Conservation (phyloP, 768 basidiomycete genomes). For the Galerina sulciceps region DNA sequence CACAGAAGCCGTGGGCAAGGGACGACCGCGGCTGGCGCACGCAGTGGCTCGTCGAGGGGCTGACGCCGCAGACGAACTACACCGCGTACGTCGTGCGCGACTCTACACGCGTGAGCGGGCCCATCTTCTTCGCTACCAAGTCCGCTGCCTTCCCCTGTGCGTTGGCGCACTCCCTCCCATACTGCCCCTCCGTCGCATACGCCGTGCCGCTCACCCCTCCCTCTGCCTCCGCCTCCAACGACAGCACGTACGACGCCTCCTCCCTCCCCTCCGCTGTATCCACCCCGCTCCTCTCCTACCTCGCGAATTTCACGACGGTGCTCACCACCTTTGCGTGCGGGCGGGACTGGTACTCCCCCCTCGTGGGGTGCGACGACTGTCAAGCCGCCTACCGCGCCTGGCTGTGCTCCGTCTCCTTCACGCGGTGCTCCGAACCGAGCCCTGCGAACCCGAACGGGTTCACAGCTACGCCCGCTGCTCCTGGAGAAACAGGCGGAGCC, state of each 20-base stretch:
- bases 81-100: conserved; percentile 71
- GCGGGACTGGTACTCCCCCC: conserved; percentile 77
- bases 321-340: conserved; percentile 80
- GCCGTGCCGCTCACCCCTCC: conserved; percentile 68
- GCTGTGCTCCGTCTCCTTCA: conserved; percentile 76
- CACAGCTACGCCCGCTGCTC: conserved; percentile 32
- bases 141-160: conserved; percentile 74
- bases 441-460: conserved; percentile 35
- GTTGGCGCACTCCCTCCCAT: conserved; percentile 71
- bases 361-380: conserved; percentile 80
- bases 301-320: conserved; percentile 76
- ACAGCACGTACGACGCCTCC: conserved; percentile 39
- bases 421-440: conserved; percentile 70
- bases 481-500: conserved; percentile 35
- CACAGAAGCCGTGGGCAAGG: conserved; percentile 59
- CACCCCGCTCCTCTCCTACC: conserved; percentile 53
- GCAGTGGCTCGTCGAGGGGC: conserved; percentile 67
- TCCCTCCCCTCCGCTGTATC: conserved; percentile 56
- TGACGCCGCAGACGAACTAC: conserved; percentile 75
- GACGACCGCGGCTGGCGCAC: conserved; percentile 63
- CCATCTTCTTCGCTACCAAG: conserved; percentile 78
- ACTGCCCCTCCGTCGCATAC: conserved; percentile 73
- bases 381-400: conserved; percentile 73
- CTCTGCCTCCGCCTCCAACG: conserved; percentile 44
- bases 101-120: conserved; percentile 61